These are phyloP conservation scores for Geranium incanum DNA, from an alignment of 441 rosid genomes.

Conservation along the genomic window DNA sequence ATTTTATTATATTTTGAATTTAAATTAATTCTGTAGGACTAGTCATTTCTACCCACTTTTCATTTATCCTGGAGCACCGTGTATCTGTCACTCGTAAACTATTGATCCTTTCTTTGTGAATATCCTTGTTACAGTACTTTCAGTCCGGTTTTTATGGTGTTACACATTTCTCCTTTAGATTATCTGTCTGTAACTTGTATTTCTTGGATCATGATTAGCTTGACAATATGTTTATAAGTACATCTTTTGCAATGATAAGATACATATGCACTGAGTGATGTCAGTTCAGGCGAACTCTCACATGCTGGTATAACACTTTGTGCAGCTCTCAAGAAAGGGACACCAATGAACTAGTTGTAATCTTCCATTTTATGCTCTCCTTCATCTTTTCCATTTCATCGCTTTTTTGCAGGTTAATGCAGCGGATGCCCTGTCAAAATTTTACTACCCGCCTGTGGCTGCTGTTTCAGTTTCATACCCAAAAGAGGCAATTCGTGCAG, in stretches of 20 bases:
- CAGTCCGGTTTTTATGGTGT: neutral
- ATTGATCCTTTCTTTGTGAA: neutral
- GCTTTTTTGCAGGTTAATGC: conserved; percentile 47
- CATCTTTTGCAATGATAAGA: neutral
- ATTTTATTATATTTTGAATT: neutral
- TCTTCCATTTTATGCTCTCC: neutral
- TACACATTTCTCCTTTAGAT: neutral
- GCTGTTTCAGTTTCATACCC: conserved; percentile 87
- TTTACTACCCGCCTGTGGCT: conserved; percentile 92
- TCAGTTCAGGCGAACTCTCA: neutral
- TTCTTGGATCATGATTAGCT: neutral
- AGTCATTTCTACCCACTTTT: neutral
- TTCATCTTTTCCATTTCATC: conserved; percentile 13
- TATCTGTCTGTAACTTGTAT: neutral
- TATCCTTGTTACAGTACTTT: neutral
- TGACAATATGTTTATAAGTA: neutral
- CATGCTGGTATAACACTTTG: neutral
- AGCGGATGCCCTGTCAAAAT: conserved; percentile 72
- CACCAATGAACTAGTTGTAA: neutral
- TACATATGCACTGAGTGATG: neutral
- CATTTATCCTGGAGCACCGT: neutral
- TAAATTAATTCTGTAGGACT: neutral
- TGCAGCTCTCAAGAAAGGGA: neutral
- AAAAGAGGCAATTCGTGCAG: conserved; percentile 67
- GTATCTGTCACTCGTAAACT: neutral